Percentiles rank a stretch among this genome's conserved stretches.
These are phyloP conservation scores for Acacia crassicarpa DNA, from an alignment of 306 rosid species.

Conservation along the genomic window DNA sequence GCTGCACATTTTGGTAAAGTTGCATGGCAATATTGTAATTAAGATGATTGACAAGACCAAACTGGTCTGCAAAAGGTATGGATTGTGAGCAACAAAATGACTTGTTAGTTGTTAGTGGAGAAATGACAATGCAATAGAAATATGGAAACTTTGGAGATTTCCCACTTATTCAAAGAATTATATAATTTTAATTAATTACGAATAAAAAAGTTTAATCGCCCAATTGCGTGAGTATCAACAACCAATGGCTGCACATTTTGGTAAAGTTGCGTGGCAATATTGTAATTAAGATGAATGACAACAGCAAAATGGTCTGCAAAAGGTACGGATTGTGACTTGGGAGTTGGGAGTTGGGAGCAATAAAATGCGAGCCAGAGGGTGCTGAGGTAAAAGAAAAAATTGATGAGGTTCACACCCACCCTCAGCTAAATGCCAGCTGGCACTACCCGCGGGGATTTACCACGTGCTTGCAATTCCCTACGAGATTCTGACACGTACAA, in stretches of 20 bases:
- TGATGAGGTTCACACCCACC: neutral
- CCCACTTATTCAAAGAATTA: no score
- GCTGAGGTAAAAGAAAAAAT: neutral
- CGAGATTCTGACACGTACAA: slow-evolving; percentile 30
- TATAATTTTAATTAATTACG: neutral
- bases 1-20: slow-evolving; percentile 24
- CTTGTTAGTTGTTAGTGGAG: no score
- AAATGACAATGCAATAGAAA: no score
- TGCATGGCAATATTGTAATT: slow-evolving; percentile 15
- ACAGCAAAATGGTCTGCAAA: neutral
- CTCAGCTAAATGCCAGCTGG: slow-evolving; percentile 44
- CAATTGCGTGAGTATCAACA: slow-evolving; percentile 9
- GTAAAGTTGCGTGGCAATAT: neutral
- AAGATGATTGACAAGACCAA: neutral
- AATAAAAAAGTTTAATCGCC: neutral
- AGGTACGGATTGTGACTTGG: neutral
- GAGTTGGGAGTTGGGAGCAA: slow-evolving; percentile 15
- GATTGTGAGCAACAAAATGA: neutral
- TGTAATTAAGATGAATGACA: slow-evolving; percentile 15
- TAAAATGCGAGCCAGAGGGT: neutral
- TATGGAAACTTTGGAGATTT: no score
- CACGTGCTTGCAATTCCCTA: slow-evolving; percentile 41
- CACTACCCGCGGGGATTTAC: slow-evolving; percentile 36
- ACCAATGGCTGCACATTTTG: slow-evolving; percentile 19
- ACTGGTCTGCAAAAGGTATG: neutral